A percentile compares a stretch with the other conserved stretches of the same genome.
Conservation (phyloP, 2,329 filamentous ascomycete species). For the Fusarium brachygibbosum region DNA sequence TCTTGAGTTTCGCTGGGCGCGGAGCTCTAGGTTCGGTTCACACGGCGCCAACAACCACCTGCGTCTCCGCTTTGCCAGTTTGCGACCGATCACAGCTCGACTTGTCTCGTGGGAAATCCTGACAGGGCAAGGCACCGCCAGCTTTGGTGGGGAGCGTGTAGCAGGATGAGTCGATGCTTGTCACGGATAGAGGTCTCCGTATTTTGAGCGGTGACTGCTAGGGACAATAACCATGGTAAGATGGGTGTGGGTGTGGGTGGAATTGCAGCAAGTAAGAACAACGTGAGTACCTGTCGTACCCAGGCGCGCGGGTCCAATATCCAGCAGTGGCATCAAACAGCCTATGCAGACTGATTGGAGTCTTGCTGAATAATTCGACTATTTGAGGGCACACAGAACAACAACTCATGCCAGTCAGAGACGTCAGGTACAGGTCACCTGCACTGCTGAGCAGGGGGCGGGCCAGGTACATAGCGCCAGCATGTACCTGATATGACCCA, state of each 20-base stretch:
- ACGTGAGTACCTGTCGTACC: slow-evolving; percentile 20
- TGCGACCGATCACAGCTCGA: slow-evolving; percentile 31
- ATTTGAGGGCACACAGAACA: slow-evolving; percentile 18
- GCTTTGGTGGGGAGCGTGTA: slow-evolving; percentile 31
- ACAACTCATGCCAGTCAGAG: slow-evolving; percentile 41
- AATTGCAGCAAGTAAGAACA: slow-evolving; percentile 27
- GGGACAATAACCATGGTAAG: slow-evolving; percentile 13
- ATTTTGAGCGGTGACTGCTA: slow-evolving; percentile 40
- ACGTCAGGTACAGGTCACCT: slow-evolving; percentile 58
- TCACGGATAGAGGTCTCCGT: slow-evolving; percentile 26
- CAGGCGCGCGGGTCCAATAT: slow-evolving; percentile 32
- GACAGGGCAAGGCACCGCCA: slow-evolving; percentile 30
- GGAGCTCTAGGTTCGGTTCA: slow-evolving; percentile 24
- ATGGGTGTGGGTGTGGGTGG: slow-evolving; percentile 15
- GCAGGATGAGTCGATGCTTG: slow-evolving; percentile 27
- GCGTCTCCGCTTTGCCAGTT: slow-evolving; percentile 40
- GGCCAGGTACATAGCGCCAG: slow-evolving; percentile 54
- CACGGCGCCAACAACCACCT: slow-evolving; percentile 36
- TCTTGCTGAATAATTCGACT: slow-evolving; percentile 40
- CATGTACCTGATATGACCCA: slow-evolving; percentile 49
- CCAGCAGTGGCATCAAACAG: slow-evolving; percentile 19
- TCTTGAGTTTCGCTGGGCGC: slow-evolving; percentile 33
- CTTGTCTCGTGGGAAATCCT: slow-evolving; percentile 19
- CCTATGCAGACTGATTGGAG: slow-evolving; percentile 21
- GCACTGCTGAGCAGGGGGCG: slow-evolving; percentile 52